Evolutionary conservation across 2,329 filamentous ascomycete species (phyloP).

Genomic region (Alternaria sp.): DNA sequence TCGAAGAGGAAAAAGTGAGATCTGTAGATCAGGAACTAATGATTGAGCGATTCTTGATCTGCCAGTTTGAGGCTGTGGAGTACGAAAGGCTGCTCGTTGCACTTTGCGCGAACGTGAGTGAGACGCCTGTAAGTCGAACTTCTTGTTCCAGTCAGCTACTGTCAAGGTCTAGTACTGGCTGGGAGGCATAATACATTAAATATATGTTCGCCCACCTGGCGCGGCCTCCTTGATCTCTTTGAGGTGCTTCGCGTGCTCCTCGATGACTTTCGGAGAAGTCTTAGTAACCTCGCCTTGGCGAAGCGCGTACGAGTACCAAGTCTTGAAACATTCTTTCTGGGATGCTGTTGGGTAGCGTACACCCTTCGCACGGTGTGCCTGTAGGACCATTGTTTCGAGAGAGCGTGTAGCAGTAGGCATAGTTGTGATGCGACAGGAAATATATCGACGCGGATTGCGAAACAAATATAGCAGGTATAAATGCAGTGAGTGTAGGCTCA

Average conservation of each 20-base stretch:
- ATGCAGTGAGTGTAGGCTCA: too few relatives aligned
- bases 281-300: conserved; percentile 35
- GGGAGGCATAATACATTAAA: conserved; percentile 23
- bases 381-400: conserved; percentile 44
- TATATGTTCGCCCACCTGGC: conserved; percentile 43
- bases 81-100: too few relatives aligned
- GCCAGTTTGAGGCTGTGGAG: not conserved
- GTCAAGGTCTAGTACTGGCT: not conserved
- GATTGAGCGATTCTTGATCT: not conserved
- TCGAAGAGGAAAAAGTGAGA: not conserved
- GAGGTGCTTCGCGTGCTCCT: conserved; percentile 38
- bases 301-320: conserved; percentile 49
- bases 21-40: too few relatives aligned
- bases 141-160: not conserved
- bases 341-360: conserved; percentile 41
- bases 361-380: conserved; percentile 49
- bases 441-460: not conserved
- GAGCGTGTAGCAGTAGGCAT: conserved; percentile 43
- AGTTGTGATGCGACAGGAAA: not conserved
- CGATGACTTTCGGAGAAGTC: conserved; percentile 24
- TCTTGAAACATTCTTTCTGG: conserved; percentile 49
- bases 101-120: not conserved
- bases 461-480: too few relatives aligned
- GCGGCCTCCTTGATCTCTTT: conserved; percentile 34
- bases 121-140: not conserved